phyloP scores from a whole-genome alignment of 768 basidiomycete species.

The Suillus americanus region DNA sequence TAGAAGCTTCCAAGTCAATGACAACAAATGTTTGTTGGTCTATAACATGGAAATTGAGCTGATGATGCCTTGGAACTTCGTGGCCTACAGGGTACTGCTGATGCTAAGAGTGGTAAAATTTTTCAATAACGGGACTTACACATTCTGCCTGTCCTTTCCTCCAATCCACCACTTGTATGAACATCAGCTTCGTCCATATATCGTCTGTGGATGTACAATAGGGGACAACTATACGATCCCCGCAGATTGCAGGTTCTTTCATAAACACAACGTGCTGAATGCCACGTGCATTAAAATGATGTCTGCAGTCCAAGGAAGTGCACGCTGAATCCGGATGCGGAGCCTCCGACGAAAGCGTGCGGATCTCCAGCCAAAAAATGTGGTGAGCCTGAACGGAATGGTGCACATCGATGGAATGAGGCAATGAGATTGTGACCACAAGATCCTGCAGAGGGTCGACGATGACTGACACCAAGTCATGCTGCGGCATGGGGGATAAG shows the following conservation, averaged over 20 bases:
- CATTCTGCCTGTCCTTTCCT: not conserved
- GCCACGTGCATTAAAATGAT: not conserved
- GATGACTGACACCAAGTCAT: not conserved
- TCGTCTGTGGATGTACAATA: not conserved
- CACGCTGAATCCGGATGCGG: not conserved
- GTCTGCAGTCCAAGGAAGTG: not conserved
- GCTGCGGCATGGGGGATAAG: no score
- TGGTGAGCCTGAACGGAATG: not conserved
- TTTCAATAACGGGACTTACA: not conserved
- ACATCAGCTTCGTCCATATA: no score
- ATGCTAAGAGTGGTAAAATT: not conserved
- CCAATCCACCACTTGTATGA: not conserved
- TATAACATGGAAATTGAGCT: not conserved
- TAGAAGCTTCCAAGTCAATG: not conserved
- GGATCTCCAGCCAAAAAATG: not conserved
- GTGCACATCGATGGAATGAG: not conserved
- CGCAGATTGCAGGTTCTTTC: not conserved
- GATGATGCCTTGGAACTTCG: not conserved
- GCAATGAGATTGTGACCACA: not conserved
- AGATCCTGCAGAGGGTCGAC: not conserved
- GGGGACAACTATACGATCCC: not conserved
- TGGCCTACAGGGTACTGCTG: not conserved
- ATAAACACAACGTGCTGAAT: not conserved
- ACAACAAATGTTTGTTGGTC: not conserved
- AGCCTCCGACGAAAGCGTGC: not conserved